These are phyloP conservation scores for Vachellia collinsii DNA, from an alignment of 306 rosid genomes.

Conservation along the genomic window DNA sequence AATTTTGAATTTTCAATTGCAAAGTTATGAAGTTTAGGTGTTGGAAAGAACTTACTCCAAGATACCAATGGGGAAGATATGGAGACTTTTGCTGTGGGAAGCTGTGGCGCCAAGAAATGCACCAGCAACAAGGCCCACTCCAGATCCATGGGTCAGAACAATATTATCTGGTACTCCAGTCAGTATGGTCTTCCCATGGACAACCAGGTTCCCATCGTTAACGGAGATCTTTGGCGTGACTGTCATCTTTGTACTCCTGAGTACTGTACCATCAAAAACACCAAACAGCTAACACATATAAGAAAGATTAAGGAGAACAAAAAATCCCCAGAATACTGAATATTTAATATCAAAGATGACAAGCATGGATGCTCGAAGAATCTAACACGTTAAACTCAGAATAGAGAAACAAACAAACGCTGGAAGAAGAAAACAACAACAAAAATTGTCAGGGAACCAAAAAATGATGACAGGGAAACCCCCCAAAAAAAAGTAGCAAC, in stretches of 20 bases:
- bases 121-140: constrained; percentile 70
- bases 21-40: too few relatives aligned
- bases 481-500: too few relatives aligned
- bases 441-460: not conserved
- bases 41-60: too few relatives aligned
- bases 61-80: constrained; percentile 82
- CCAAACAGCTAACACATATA: not conserved
- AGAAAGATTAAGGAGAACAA: not conserved
- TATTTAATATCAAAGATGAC: not conserved
- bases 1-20: too few relatives aligned
- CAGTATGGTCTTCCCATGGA: constrained; percentile 82
- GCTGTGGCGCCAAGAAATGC: constrained; percentile 87
- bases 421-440: not conserved
- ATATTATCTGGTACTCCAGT: constrained; percentile 84
- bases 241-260: constrained; percentile 69
- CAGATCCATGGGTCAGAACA: constrained; percentile 69
- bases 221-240: constrained; percentile 68
- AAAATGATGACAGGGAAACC: not conserved
- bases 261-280: constrained; percentile 27
- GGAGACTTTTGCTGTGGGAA: constrained; percentile 73
- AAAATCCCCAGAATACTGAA: not conserved
- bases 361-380: not conserved
- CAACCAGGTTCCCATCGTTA: constrained; percentile 79
- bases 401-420: not conserved
- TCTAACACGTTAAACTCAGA: not conserved